These are phyloP conservation scores for Paraconiothyrium brasiliense DNA, from an alignment of 2,329 filamentous ascomycete species.

Conservation along the genomic window DNA sequence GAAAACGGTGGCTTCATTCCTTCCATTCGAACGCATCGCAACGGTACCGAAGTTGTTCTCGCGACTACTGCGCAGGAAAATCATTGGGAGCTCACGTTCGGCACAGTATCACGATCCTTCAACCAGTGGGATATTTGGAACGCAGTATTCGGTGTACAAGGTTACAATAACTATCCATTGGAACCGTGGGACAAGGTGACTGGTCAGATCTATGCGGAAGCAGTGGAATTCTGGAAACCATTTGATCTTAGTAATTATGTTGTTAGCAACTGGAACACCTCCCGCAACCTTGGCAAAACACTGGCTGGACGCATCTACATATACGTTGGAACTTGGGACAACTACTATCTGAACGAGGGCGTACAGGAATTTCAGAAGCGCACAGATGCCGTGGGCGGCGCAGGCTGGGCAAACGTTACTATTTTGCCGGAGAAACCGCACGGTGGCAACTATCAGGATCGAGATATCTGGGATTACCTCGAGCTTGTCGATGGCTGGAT, in stretches of 20 bases:
- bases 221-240: constrained; percentile 49
- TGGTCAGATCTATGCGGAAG: constrained; percentile 49
- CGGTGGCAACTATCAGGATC: constrained; percentile 46
- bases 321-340: constrained; percentile 48
- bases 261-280: constrained; percentile 44
- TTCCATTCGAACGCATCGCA: constrained; percentile 41
- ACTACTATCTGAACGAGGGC: constrained; percentile 51
- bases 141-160: constrained; percentile 50
- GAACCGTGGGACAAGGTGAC: constrained; percentile 53
- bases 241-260: constrained; percentile 49
- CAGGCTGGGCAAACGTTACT: constrained; percentile 50
- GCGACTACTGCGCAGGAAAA: constrained; percentile 45
- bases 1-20: constrained; percentile 39
- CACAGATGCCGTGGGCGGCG: constrained; percentile 43
- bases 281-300: constrained; percentile 43
- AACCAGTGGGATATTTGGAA: constrained; percentile 53
- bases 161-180: constrained; percentile 50
- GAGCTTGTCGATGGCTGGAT: constrained; percentile 45
- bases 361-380: constrained; percentile 47
- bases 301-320: constrained; percentile 44
- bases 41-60: constrained; percentile 37
- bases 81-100: constrained; percentile 51
- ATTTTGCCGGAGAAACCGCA: constrained; percentile 42
- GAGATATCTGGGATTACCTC: constrained; percentile 46
- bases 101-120: constrained; percentile 45